Conservation (phyloP, 495 filamentous ascomycete species). For the Aspergillus sparsus region DNA sequence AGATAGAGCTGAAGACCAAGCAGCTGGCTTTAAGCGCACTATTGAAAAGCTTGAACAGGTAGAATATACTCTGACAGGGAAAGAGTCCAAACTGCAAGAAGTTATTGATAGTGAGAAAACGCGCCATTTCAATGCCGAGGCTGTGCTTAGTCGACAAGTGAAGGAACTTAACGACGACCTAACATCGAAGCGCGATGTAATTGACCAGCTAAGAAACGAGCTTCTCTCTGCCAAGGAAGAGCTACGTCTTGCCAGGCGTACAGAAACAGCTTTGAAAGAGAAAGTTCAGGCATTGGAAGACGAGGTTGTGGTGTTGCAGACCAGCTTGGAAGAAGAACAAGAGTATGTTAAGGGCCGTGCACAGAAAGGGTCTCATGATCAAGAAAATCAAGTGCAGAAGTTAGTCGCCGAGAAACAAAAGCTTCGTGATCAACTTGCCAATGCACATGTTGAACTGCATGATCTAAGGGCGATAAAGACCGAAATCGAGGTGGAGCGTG, state of each 20-base stretch:
- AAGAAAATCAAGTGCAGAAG: conserved; percentile 50
- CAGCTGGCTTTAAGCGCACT: conserved; percentile 67
- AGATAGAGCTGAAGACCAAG: conserved; percentile 67
- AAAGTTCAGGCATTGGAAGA: conserved; percentile 77
- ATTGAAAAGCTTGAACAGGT: conserved; percentile 69
- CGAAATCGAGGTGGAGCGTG: conserved; percentile 62
- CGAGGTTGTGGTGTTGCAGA: conserved; percentile 75
- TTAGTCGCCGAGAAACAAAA: conserved; percentile 58
- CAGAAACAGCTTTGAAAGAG: conserved; percentile 62
- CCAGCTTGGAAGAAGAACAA: conserved; percentile 72
- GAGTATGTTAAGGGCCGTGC: conserved; percentile 62
- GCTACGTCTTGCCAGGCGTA: conserved; percentile 63
- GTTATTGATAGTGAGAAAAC: conserved; percentile 60
- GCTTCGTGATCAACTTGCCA: conserved; percentile 63
- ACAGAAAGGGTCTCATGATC: conserved; percentile 44
- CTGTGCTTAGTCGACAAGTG: conserved; percentile 56
- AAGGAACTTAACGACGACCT: conserved; percentile 60
- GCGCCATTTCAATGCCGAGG: conserved; percentile 57
- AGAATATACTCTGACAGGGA: conserved; percentile 64
- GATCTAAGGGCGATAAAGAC: conserved; percentile 53
- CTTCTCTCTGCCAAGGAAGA: conserved; percentile 65
- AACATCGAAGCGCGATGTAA: conserved; percentile 50
- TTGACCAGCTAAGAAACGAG: conserved; percentile 59
- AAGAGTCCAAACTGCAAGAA: conserved; percentile 65
- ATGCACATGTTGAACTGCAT: conserved; percentile 61